Evolutionary conservation across 2,329 filamentous ascomycete species (phyloP).

Genomic region (Aureobasidium sp.): DNA sequence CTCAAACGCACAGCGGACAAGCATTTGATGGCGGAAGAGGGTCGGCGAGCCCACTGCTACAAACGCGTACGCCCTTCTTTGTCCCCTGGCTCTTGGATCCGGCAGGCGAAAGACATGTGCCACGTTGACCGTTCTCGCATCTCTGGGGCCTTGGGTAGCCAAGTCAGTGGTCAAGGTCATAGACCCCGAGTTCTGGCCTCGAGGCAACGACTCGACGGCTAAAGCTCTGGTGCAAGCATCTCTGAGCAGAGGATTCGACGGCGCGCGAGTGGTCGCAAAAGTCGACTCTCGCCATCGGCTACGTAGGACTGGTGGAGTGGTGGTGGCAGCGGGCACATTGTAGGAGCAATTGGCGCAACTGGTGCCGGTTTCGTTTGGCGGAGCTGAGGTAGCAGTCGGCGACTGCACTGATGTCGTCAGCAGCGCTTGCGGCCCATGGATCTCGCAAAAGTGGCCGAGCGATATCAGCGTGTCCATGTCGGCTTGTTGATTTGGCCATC

Average conservation of each 20-base stretch:
- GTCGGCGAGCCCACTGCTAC: conserved; percentile 4
- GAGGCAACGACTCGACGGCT: conserved; percentile 11
- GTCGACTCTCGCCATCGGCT: neutral
- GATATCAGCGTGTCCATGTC: conserved; percentile 8
- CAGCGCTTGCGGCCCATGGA: conserved; percentile 16
- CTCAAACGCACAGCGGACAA: conserved; percentile 9
- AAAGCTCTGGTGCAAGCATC: conserved; percentile 10
- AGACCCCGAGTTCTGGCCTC: conserved; percentile 1
- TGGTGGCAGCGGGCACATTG: conserved; percentile 16
- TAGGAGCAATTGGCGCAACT: conserved; percentile 16
- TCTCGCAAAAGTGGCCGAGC: conserved; percentile 17
- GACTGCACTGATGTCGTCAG: conserved; percentile 7
- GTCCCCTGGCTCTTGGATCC: conserved; percentile 15
- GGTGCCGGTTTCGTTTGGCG: conserved; percentile 13
- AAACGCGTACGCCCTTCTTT: conserved; percentile 13
- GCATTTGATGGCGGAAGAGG: conserved; percentile 3
- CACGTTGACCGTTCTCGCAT: conserved; percentile 8
- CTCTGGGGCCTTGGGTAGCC: neutral
- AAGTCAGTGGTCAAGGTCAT: conserved; percentile 13
- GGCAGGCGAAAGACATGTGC: conserved; percentile 13
- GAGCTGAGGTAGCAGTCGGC: conserved; percentile 1
- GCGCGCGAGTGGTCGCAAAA: neutral
- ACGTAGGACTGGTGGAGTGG: conserved; percentile 13
- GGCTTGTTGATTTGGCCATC: neutral
- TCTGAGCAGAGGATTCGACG: conserved; percentile 11